Base-by-base conservation (phyloP, 1,284 basidiomycete genomes). In the Malassezia pachydermatis region DNA sequence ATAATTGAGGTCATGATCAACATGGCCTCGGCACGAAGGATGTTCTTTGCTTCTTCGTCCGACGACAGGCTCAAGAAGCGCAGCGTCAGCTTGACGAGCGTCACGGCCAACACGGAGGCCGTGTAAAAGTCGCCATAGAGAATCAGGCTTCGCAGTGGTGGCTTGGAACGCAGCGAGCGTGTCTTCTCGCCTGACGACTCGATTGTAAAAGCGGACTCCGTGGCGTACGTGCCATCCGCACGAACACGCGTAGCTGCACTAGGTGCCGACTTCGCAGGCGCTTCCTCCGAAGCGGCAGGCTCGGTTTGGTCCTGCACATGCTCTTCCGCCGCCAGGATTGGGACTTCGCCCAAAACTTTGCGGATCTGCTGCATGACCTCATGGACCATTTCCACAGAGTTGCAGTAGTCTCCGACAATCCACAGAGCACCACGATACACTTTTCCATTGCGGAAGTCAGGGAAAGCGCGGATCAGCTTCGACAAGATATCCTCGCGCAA, bases 41-140 rank as follows among this genome's bases (percentile, higher is more conserved):
- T 55, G 53, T 71, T 71, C 55, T 64, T 60, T 32, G 57, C 76
- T 62, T 90, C 89, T 42, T 80, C 77, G 29, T 79, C 77, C 44
- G 76, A 73, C 16, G 72, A 71, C 24, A 81, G 73, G 57, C 84
- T 80, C 17, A 79, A 76, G 69, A 84, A 88, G 20, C 90, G 80
- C 37, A 96, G 77, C 9, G 94, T 84, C 23, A 99, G 79, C 75
- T 98, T 98, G 47, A 88, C 87, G 54, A 98, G 75, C 1, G 90
- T 84, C 30, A 85, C 80, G 10, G 89, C 83, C 20, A 98, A 78
- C 3, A 94, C 88, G 4, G 87, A 78, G 5, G 86, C 89, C 11
- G 90, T 98, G 76, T 89, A 99, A 76, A 94, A 98, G 75, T 98
- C 94, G 25, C 94, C 94, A 27, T 86, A 85, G 36, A 99, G 78